Percentiles rank a stretch among this genome's conserved stretches.
Conservation (phyloP, 495 filamentous ascomycete genomes). For the Aspergillus saccharolyticus region DNA sequence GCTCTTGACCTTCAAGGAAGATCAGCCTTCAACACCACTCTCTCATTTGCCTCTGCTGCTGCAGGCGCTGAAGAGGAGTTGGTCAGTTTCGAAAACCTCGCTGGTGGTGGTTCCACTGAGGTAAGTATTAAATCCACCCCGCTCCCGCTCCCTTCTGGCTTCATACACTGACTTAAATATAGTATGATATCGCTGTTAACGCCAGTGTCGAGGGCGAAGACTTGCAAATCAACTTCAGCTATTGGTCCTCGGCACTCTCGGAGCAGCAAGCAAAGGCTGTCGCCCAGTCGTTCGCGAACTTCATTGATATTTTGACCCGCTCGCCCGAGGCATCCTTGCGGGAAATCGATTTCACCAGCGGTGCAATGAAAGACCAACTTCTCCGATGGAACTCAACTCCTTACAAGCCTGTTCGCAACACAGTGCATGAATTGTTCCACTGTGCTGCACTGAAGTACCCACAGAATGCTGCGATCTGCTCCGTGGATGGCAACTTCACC, state of each 20-base stretch:
- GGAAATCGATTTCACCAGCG: too few relatives aligned
- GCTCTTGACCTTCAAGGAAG: background rate
- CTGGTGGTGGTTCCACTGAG: background rate
- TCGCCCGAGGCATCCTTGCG: too few relatives aligned
- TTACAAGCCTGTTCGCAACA: conserved; percentile 1
- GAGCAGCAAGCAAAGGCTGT: too few relatives aligned
- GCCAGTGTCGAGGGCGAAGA: too few relatives aligned
- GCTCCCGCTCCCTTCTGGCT: too few relatives aligned
- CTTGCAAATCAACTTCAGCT: too few relatives aligned
- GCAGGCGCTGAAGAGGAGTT: background rate
- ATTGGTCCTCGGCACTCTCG: too few relatives aligned
- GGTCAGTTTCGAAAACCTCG: background rate
- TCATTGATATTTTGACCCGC: too few relatives aligned
- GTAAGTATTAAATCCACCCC: background rate
- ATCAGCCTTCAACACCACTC: background rate
- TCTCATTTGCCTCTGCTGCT: background rate
- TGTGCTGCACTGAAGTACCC: background rate
- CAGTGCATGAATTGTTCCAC: background rate
- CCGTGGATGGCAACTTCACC: conserved; percentile 3
- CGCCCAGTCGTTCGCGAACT: too few relatives aligned
- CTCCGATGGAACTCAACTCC: conserved; percentile 1
- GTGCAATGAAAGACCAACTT: too few relatives aligned
- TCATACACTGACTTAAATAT: too few relatives aligned
- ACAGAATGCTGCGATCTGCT: conserved; percentile 3
- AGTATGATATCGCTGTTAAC: too few relatives aligned